A percentile compares a stretch with the other conserved stretches of the same genome.
Evolutionary conservation across 1,284 basidiomycete species (phyloP).

Genomic region (Trametes hirsuta): DNA sequence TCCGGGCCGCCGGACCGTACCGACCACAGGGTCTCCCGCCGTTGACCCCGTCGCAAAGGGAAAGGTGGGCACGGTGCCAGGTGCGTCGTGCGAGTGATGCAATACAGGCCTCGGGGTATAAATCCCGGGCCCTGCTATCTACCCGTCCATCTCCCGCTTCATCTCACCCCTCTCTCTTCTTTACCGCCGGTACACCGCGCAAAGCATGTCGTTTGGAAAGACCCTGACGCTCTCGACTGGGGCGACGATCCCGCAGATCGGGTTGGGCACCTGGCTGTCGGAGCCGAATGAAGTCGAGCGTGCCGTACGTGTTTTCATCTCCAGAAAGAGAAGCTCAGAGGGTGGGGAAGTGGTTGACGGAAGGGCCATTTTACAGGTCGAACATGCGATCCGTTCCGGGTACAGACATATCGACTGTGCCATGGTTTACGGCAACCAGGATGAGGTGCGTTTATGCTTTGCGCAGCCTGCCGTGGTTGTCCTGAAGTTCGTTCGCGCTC

Average conservation of each 20-base stretch:
- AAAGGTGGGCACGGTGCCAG: background rate
- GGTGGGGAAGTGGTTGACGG: background rate
- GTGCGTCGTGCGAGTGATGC: background rate
- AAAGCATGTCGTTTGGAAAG: slow-evolving; percentile 63
- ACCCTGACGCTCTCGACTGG: slow-evolving; percentile 56
- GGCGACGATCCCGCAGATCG: slow-evolving; percentile 67
- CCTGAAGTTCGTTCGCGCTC: background rate
- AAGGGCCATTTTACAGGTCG: slow-evolving; percentile 51
- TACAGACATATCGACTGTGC: slow-evolving; percentile 85
- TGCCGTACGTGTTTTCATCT: slow-evolving; percentile 51
- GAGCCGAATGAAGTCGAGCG: slow-evolving; percentile 77
- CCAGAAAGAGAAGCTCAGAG: background rate
- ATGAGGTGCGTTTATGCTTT: slow-evolving; percentile 51
- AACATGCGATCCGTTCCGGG: slow-evolving; percentile 70
- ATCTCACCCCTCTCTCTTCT: background rate
- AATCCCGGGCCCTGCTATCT: slow-evolving; percentile 9
- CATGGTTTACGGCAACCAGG: slow-evolving; percentile 73
- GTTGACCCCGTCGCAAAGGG: too few relatives aligned
- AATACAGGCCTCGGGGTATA: slow-evolving; percentile 17
- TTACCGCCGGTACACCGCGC: background rate
- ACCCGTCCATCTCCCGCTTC: slow-evolving; percentile 8
- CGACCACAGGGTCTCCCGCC: background rate
- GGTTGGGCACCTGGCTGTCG: slow-evolving; percentile 84
- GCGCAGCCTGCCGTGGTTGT: background rate
- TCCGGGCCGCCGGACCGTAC: background rate